Evolutionary conservation across 257 asterid species (phyloP).

Genomic region (Haberlea rhodopensis): DNA sequence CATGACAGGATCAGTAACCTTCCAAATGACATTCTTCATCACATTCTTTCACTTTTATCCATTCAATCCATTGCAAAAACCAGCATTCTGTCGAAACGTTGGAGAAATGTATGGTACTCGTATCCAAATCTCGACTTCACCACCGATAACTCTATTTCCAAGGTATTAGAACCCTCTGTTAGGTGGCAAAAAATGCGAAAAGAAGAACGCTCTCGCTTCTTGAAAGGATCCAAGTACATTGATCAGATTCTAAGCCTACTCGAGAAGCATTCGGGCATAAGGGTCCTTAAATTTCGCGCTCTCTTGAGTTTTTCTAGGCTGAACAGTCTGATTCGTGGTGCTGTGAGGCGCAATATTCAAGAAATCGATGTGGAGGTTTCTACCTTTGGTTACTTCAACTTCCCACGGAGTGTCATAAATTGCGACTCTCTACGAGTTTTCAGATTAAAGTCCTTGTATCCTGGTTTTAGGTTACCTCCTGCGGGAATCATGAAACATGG

Average conservation of each 20-base stretch:
- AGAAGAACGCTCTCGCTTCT: constrained; percentile 13
- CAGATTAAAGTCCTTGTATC: constrained; percentile 33
- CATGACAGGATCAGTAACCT: constrained; percentile 69
- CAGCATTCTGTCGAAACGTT: constrained; percentile 59
- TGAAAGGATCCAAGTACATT: constrained; percentile 30
- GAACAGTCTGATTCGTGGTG: constrained; percentile 33
- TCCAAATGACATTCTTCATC: constrained; percentile 68
- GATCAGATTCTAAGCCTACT: constrained; percentile 34
- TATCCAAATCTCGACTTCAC: constrained; percentile 57
- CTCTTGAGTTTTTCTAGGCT: constrained; percentile 36
- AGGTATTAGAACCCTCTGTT: background rate
- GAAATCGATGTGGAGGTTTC: constrained; percentile 44
- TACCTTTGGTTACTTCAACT: constrained; percentile 37
- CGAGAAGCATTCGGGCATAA: constrained; percentile 13
- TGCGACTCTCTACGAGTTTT: constrained; percentile 39
- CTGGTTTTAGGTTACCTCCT: constrained; percentile 66
- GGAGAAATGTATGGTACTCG: constrained; percentile 60
- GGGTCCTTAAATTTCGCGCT: constrained; percentile 33
- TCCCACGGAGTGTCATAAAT: constrained; percentile 38
- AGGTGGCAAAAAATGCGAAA: background rate
- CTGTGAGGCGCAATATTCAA: constrained; percentile 40
- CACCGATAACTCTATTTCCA: constrained; percentile 1
- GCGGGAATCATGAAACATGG: constrained; percentile 49
- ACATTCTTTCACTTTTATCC: constrained; percentile 52
- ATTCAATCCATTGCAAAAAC: constrained; percentile 60